Base-by-base conservation (phyloP, 75 land plant species). In the Ceratopteris richardii region DNA sequence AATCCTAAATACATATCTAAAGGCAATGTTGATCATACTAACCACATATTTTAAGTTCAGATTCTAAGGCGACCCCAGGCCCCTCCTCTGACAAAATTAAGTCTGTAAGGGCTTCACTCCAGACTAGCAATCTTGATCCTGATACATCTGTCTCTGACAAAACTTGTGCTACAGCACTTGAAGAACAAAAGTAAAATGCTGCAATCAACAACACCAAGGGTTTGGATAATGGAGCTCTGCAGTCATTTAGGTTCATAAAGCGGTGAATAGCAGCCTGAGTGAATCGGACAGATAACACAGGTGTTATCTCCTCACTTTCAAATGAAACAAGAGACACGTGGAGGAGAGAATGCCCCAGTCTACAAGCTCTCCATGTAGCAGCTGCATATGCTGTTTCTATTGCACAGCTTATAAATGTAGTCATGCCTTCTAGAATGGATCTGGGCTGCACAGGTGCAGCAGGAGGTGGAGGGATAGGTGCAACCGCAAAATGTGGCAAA, bases 351-450 rank as follows among this genome's bases (percentile, higher is more conserved):
- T 88, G 94, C 1, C 77, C 61, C 57, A 77, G 65, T 26, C 74
- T 74, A 62, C 89, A 88, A 44, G 90, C 94, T 57, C 86, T 78
- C 83, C 86, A 77, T 48, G 81, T 74, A 3, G 94, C 90, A 60
- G 89, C 76, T 50, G 88, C 59, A 64, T 77, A 82, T 30, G 82
- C 77, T 18, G 59, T 28, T 51, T 65, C 72, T 62, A 85, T 78
- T 41, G 76, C 90, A 44, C 77, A 64, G 54, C 69, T 64, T 12
- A 88, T 54, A 63, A 85, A 88, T 16, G 75, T 62, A 54, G 65
- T 65, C 42, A 85, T 70, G 43, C 75, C 70, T 75, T 88, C 90
- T 53, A 88, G 61, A 14, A 88, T 80, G 11, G 94, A 88, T 19
- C 73, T 67, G 44, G 61, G 67, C 19, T 76, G 73, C 44, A 78